Evolutionary conservation across 2,329 filamentous ascomycete species (phyloP).

Genomic region (Tetracladium maxilliforme): DNA sequence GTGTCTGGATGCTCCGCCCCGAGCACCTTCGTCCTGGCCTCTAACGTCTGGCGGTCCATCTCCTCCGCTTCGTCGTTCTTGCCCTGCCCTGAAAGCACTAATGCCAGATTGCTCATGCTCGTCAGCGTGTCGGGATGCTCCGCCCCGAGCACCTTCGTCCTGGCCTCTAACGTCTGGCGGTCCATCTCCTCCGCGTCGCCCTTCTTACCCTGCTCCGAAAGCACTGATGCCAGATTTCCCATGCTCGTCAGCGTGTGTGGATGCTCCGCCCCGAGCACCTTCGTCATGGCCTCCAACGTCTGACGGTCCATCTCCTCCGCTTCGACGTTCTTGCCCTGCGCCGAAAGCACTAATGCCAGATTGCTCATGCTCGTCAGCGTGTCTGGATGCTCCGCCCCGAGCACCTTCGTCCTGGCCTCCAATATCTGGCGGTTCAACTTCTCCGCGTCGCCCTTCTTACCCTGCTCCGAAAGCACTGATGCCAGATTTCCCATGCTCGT

Average conservation of each 20-base stretch:
- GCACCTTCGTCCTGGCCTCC: slow-evolving; percentile 5
- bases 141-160: too few species aligned
- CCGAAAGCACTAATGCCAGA: slow-evolving; percentile 3
- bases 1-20: too few species aligned
- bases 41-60: too few species aligned
- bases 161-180: too few species aligned
- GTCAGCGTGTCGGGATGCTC: too few species aligned
- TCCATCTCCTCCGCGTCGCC: too few species aligned
- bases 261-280: slow-evolving; percentile 4
- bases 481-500: slow-evolving; percentile 4
- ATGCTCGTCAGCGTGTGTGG: slow-evolving; percentile 3
- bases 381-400: slow-evolving; percentile 3
- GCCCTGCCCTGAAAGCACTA: too few species aligned
- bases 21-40: too few species aligned
- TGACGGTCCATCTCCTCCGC: slow-evolving; percentile 3
- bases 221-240: slow-evolving; percentile 4
- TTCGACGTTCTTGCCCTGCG: slow-evolving; percentile 2
- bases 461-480: slow-evolving; percentile 2
- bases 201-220: too few species aligned
- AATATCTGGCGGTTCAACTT: slow-evolving; percentile 3
- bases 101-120: too few species aligned
- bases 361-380: slow-evolving; percentile 3
- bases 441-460: slow-evolving; percentile 3
- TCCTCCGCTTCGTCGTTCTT: too few species aligned
- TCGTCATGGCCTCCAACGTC: slow-evolving; percentile 6